A percentile compares a stretch with the other conserved stretches of the same genome.
Conservation (phyloP, 495 filamentous ascomycete genomes). For the Chaetomium cochliodes region DNA sequence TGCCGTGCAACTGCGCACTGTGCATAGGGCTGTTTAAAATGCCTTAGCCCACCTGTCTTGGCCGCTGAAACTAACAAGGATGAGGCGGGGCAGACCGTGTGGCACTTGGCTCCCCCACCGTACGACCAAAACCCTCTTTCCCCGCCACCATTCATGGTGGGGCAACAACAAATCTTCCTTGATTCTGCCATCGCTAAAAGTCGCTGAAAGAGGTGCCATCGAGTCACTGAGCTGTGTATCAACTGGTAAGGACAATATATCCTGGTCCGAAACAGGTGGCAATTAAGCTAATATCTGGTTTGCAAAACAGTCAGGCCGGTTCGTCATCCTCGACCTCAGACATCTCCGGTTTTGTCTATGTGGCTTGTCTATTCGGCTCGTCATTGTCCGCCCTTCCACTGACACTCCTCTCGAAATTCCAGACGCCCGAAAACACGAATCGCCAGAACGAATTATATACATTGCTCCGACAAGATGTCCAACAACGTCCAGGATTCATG, state of each 20-base stretch:
- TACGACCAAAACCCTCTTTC: conserved; percentile 23
- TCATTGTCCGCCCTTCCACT: conserved; percentile 5
- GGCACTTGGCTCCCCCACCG: background rate
- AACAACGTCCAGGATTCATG: conserved; percentile 73
- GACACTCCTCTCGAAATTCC: background rate
- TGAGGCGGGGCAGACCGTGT: conserved; percentile 9
- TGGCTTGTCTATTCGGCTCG: background rate
- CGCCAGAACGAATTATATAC: conserved; percentile 2
- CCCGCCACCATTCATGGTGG: conserved; percentile 34
- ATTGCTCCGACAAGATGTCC: conserved; percentile 60
- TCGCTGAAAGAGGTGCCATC: conserved; percentile 7
- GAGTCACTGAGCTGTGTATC: conserved; percentile 8
- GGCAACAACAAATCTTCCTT: conserved; percentile 28
- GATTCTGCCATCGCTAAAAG: conserved; percentile 1
- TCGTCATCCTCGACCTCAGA: background rate
- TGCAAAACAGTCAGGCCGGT: background rate
- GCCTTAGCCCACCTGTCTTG: background rate
- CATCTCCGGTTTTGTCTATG: background rate
- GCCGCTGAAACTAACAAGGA: background rate
- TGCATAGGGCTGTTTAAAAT: background rate
- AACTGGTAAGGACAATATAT: conserved; percentile 1
- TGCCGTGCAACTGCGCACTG: background rate
- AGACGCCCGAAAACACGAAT: conserved; percentile 1
- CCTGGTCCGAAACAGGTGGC: background rate
- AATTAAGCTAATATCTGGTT: background rate